Base-by-base conservation (phyloP, 1,284 basidiomycete species). In the Veloboletus limbatus region DNA sequence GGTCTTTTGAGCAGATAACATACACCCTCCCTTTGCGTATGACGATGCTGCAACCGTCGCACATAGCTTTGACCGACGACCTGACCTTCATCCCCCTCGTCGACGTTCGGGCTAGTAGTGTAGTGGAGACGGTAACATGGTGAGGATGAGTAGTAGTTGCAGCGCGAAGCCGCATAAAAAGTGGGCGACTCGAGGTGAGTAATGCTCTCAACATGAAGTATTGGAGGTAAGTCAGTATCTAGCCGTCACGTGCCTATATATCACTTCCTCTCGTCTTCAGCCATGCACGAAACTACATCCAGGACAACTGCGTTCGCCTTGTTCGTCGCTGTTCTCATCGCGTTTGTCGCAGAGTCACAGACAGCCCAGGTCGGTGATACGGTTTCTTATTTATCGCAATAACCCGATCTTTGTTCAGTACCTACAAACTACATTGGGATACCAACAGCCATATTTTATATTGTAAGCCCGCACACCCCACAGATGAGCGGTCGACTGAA, bases 11-110 rank as follows among this genome's bases (percentile, higher is more conserved):
- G 70, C 96, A 99, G 35, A 97, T 82, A 35, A 98, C 85, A 70
- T 96, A 97, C 35, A 98, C 79, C 57, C 90, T 81, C 39, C 94
- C 94, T 66, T 98, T 96, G 59, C 96, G 73, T 65, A 77, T 79
- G 20, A 95, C 93, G 37, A 95, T 72, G 53, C 77, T 84, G 69
- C 92, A 96, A 11, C 91, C 90, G 53, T 93, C 91, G 67, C 92
- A 96, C 79, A 94, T 88, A 48, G 81, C 75, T 73, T 97, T 97
- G 57, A 98, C 91, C 8, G 92, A 92, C 25, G 89, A 88, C 51
- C 95, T 83, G 46, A 99, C 95, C 77, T 98, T 99, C 91, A 97
- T 97, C 32, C 93, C 93, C 55, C 95, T 73, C 22, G 75, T 65
- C 17, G 80, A 60, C 8, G 68, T 53, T 16, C 69, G 68, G 44